A percentile compares a stretch with the other conserved stretches of the same genome.
Conservation (phyloP, 108 stramenopile species). For the Cyclotella choctawhatcheeana region DNA sequence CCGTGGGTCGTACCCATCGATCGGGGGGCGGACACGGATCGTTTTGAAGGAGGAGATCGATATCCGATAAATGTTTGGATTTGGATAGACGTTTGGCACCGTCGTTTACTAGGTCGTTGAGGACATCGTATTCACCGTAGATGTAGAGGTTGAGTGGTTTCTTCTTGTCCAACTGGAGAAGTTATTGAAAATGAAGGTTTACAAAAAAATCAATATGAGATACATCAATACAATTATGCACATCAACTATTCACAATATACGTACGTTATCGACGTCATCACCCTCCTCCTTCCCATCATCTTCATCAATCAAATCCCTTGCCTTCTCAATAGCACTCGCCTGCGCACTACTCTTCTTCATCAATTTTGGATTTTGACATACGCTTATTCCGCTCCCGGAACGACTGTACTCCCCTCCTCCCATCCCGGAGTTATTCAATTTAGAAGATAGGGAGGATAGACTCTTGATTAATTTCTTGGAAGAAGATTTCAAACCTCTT, state of each 20-base stretch:
- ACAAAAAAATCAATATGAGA: neutral
- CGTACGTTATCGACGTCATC: neutral
- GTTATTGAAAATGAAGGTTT: neutral
- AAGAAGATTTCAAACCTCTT: neutral
- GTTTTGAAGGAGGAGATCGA: constrained; percentile 44
- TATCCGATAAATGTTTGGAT: constrained; percentile 54
- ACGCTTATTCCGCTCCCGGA: constrained; percentile 4
- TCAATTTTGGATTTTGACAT: constrained; percentile 19
- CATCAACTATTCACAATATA: neutral
- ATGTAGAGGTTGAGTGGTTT: constrained; percentile 72
- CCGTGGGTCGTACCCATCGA: constrained; percentile 47
- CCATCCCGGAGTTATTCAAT: constrained; percentile 12
- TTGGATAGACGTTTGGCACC: constrained; percentile 82
- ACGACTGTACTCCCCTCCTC: neutral
- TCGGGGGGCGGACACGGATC: constrained; percentile 49
- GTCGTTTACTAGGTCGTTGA: constrained; percentile 86
- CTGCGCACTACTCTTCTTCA: constrained; percentile 72
- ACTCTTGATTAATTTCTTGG: constrained; percentile 9
- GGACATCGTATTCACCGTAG: constrained; percentile 86
- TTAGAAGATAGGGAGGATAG: constrained; percentile 8
- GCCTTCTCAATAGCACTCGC: constrained; percentile 88
- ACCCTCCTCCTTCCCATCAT: constrained; percentile 15
- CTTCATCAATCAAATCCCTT: constrained; percentile 78
- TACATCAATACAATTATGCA: too few species aligned
- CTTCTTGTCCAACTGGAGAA: constrained; percentile 49